Evolutionary conservation across 176 grass and related monocot genomes (phyloP).

Genomic region (Ananas comosus): DNA sequence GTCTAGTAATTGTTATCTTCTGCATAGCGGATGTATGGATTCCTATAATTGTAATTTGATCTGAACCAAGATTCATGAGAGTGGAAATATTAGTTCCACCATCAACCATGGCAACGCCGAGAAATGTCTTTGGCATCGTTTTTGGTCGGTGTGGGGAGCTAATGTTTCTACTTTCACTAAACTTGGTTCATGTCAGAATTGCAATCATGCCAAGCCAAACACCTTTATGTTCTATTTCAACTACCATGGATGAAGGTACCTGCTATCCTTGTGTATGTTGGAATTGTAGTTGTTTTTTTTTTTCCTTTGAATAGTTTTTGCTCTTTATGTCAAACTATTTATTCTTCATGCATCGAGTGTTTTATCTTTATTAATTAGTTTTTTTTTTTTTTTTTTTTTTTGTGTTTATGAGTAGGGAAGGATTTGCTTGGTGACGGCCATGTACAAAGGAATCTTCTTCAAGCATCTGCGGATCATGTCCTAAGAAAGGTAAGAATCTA

Average conservation of each 20-base stretch:
- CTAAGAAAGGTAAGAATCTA: constrained; percentile 60
- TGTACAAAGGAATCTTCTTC: constrained; percentile 60
- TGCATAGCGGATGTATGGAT: not conserved
- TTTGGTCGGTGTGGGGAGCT: too few relatives aligned
- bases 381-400: not conserved
- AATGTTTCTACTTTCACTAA: too few relatives aligned
- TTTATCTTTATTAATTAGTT: not conserved
- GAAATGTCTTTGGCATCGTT: too few relatives aligned
- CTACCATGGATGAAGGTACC: too few relatives aligned
- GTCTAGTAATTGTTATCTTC: not conserved
- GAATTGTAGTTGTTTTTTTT: too few relatives aligned
- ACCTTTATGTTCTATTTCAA: too few relatives aligned
- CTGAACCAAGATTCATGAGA: not conserved
- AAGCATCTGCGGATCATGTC: constrained; percentile 74
- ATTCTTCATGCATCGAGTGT: not conserved
- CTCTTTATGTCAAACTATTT: not conserved
- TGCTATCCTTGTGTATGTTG: too few relatives aligned
- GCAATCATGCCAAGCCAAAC: too few relatives aligned
- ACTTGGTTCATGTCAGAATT: too few relatives aligned
- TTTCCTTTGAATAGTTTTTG: too few relatives aligned
- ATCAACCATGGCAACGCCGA: too few relatives aligned
- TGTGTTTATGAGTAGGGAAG: constrained; percentile 44
- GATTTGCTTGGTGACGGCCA: constrained; percentile 43
- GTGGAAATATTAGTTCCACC: too few relatives aligned
- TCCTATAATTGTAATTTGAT: not conserved